phyloP scores from a whole-genome alignment of 2,329 filamentous ascomycete genomes.

The Phaeosphaeriaceae sp. region DNA sequence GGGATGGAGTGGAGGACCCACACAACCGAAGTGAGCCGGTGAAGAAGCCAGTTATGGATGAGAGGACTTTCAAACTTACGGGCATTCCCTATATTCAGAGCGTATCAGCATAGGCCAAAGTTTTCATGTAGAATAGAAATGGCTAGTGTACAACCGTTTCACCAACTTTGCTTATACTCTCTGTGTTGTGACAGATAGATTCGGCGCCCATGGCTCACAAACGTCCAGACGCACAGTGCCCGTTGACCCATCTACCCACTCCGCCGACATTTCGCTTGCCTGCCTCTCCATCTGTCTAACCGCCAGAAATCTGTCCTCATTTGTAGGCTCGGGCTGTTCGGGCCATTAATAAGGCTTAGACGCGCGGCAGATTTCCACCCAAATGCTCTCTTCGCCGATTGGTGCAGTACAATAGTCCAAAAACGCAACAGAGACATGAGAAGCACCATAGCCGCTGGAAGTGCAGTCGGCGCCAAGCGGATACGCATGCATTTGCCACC shows the following conservation, averaged over 20 bases:
- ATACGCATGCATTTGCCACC: too few species aligned
- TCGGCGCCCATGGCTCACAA: not conserved
- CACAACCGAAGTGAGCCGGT: constrained; percentile 49
- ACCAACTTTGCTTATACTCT: too few species aligned
- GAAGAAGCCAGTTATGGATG: constrained; percentile 50
- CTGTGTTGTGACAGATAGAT: too few species aligned
- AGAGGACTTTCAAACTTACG: constrained; percentile 55
- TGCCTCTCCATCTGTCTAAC: too few species aligned
- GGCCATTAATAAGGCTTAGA: not conserved
- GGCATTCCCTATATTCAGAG: constrained; percentile 55
- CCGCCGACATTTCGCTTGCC: not conserved
- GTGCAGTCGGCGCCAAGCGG: not conserved
- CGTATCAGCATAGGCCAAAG: not conserved
- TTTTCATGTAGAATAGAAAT: not conserved
- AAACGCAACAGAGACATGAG: not conserved
- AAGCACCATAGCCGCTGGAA: not conserved
- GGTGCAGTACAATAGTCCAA: not conserved
- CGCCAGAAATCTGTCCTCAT: too few species aligned
- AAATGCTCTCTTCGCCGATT: not conserved
- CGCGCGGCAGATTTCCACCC: not conserved
- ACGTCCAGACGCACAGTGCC: not conserved
- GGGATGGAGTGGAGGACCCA: constrained; percentile 38
- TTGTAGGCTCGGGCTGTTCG: too few species aligned
- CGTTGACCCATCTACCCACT: not conserved
- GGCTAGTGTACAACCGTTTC: not conserved